Percentiles rank a stretch among this genome's conserved stretches.
Evolutionary conservation across 2,329 filamentous ascomycete genomes (phyloP).

Genomic region (Penicillium capsulatum): DNA sequence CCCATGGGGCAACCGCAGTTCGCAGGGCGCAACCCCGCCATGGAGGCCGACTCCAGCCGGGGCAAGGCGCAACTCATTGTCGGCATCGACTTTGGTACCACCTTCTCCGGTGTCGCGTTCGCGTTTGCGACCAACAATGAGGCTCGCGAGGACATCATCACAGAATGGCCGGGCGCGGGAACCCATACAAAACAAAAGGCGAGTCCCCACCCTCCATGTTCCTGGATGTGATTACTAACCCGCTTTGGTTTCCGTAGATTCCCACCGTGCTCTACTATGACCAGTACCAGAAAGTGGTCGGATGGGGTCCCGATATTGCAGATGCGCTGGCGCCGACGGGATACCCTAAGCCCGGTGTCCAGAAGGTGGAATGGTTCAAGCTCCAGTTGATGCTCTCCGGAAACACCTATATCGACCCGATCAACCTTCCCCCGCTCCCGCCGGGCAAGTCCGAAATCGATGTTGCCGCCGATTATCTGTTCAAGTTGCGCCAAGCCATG

Average conservation of each 20-base stretch:
- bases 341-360: conserved; percentile 94
- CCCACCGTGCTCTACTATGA: conserved; percentile 99
- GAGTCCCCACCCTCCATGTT: conserved; percentile 7
- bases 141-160: conserved; percentile 97
- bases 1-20: conserved; percentile 27
- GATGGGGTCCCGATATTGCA: conserved; percentile 97
- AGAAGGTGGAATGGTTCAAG: conserved; percentile 99
- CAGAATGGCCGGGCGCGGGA: conserved; percentile 96
- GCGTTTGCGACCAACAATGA: conserved; percentile 92
- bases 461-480: conserved; percentile 97
- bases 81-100: conserved; percentile 98
- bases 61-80: conserved; percentile 98
- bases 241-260: conserved; percentile 52
- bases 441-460: conserved; percentile 98
- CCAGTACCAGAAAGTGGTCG: conserved; percentile 99
- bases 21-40: conserved; percentile 32
- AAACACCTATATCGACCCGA: conserved; percentile 98
- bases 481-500: conserved; percentile 97
- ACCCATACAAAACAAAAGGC: conserved; percentile 99
- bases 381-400: conserved; percentile 97
- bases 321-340: conserved; percentile 94
- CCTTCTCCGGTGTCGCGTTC: conserved; percentile 95
- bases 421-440: conserved; percentile 94
- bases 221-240: conserved; percentile 1
- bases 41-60: conserved; percentile 79